Conservation (phyloP, 768 basidiomycete species). For the Boletus sp. region DNA sequence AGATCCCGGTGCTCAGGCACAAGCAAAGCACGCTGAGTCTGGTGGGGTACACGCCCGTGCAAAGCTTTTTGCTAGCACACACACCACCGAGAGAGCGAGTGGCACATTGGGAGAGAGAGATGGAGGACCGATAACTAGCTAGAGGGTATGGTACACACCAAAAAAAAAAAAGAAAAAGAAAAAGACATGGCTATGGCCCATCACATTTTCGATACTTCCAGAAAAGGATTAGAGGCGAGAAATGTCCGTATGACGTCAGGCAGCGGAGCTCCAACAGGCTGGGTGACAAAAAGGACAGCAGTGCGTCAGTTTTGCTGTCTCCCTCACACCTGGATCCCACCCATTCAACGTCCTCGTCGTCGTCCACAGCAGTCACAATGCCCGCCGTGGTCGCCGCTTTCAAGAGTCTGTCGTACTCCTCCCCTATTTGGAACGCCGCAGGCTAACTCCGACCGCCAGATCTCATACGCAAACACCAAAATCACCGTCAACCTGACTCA, state of each 20-base stretch:
- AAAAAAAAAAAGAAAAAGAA: too few relatives aligned
- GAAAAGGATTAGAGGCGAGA: conserved; percentile 9
- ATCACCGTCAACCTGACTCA: conserved; percentile 44
- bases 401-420: conserved; percentile 58
- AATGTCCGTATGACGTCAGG: conserved; percentile 30
- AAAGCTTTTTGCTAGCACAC: conserved; percentile 67
- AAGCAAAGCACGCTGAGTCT: conserved; percentile 58
- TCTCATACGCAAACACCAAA: conserved; percentile 75
- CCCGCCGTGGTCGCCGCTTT: conserved; percentile 81
- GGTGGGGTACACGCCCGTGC: conserved; percentile 71
- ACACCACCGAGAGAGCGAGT: conserved; percentile 56
- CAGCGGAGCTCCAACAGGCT: conserved; percentile 32
- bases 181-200: too few relatives aligned
- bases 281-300: conserved; percentile 31
- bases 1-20: conserved; percentile 45
- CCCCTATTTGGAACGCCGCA: conserved; percentile 4
- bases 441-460: conserved; percentile 42
- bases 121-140: conserved; percentile 1
- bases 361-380: conserved; percentile 38
- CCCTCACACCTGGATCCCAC: not conserved
- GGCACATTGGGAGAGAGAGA: conserved; percentile 36
- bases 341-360: not conserved
- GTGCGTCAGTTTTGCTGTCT: conserved; percentile 6
- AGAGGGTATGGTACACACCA: too few relatives aligned
- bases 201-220: not conserved